Evolutionary conservation across 2,329 filamentous ascomycete genomes (phyloP).

Genomic region (Aspergillus japonicus): DNA sequence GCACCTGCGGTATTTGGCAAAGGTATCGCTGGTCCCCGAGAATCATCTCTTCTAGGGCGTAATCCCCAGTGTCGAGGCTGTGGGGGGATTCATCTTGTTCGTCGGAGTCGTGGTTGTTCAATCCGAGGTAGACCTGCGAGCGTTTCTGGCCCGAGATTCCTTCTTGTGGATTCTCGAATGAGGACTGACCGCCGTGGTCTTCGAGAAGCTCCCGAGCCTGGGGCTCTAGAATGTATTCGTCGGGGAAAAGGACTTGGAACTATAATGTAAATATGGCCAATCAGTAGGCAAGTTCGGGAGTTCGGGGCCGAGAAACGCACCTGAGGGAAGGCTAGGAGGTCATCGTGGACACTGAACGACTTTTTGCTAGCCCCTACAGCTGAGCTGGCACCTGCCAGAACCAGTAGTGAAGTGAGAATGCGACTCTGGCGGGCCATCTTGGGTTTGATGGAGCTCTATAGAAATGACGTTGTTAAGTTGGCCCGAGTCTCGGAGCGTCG

Average conservation of each 20-base stretch:
- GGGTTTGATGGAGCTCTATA: not conserved
- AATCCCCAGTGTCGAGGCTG: slow-evolving; percentile 14
- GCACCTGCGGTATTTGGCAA: slow-evolving; percentile 77
- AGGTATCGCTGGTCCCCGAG: slow-evolving; percentile 70
- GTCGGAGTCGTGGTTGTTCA: slow-evolving; percentile 35
- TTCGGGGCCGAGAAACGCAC: slow-evolving; percentile 47
- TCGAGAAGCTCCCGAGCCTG: slow-evolving; percentile 62
- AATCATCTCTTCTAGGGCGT: slow-evolving; percentile 70
- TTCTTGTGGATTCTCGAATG: slow-evolving; percentile 16
- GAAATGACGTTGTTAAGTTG: not conserved
- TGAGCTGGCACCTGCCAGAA: slow-evolving; percentile 32
- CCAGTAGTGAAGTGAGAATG: slow-evolving; percentile 30
- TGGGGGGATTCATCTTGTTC: slow-evolving; percentile 11
- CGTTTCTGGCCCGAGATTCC: slow-evolving; percentile 12
- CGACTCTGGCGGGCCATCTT: slow-evolving; percentile 28
- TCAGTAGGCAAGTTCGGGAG: not conserved
- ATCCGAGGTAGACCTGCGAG: slow-evolving; percentile 28
- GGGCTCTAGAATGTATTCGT: slow-evolving; percentile 68
- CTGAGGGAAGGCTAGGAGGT: slow-evolving; percentile 82
- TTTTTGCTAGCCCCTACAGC: slow-evolving; percentile 53
- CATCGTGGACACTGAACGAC: slow-evolving; percentile 82
- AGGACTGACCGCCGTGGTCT: slow-evolving; percentile 17
- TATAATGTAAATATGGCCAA: slow-evolving; percentile 37
- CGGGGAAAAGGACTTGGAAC: slow-evolving; percentile 77
- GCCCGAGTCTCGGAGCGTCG: not conserved